Percentiles rank a stretch among this genome's conserved stretches.
Evolutionary conservation across 2,329 filamentous ascomycete species (phyloP).

Genomic region (Microcera coccophila): DNA sequence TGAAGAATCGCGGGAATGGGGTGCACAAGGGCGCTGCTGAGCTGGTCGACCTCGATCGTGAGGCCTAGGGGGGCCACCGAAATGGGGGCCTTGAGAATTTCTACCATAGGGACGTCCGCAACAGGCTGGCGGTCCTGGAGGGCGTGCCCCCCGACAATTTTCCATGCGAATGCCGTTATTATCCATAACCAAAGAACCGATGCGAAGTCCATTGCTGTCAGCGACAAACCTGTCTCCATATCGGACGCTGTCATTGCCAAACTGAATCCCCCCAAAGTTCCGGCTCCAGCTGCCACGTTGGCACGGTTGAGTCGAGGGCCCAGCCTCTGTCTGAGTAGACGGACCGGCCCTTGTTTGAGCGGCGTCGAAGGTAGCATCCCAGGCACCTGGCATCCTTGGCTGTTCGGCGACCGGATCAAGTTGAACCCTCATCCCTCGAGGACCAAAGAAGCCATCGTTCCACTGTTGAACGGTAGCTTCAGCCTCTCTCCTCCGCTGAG

Average conservation of each 20-base stretch:
- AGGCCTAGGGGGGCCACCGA: slow-evolving; percentile 7
- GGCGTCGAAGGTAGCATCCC: slow-evolving; percentile 22
- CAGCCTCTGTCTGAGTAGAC: slow-evolving; percentile 11
- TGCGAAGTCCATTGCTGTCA: slow-evolving; percentile 43
- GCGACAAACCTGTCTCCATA: slow-evolving; percentile 43
- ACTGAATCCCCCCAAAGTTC: slow-evolving; percentile 33
- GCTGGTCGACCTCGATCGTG: slow-evolving; percentile 12
- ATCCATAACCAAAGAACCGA: slow-evolving; percentile 43
- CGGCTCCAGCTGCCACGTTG: slow-evolving; percentile 6
- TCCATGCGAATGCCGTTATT: slow-evolving; percentile 34
- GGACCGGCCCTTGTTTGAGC: slow-evolving; percentile 7
- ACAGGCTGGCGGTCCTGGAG: no score
- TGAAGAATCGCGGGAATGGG: slow-evolving; percentile 32
- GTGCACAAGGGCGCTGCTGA: slow-evolving; percentile 10
- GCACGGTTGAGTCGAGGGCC: slow-evolving; percentile 3
- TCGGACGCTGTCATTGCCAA: slow-evolving; percentile 42
- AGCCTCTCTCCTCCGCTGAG: slow-evolving; percentile 28
- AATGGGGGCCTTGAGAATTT: slow-evolving; percentile 2
- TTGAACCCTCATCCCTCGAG: slow-evolving; percentile 44
- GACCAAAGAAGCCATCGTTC: slow-evolving; percentile 55
- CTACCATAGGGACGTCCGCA: background rate
- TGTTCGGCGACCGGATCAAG: slow-evolving; percentile 23
- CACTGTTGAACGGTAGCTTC: slow-evolving; percentile 48
- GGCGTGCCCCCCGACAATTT: slow-evolving; percentile 1
- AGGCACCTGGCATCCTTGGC: slow-evolving; percentile 25